Percentiles rank a stretch among this genome's conserved stretches.
Evolutionary conservation across 129 eudicot genomes (phyloP).

Genomic region (Cynara cardunculus): DNA sequence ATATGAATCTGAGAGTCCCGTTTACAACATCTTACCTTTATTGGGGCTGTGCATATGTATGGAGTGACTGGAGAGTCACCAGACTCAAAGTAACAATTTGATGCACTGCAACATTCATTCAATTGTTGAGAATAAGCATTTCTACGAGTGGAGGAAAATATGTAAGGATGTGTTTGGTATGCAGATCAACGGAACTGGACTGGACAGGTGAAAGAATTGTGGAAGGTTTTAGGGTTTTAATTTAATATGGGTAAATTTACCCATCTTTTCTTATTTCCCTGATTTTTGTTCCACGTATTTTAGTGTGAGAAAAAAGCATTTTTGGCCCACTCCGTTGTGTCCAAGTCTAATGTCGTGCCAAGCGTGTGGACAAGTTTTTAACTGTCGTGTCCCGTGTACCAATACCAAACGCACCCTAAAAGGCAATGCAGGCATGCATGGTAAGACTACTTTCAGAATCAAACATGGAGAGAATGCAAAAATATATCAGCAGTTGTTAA

Average conservation of each 20-base stretch:
- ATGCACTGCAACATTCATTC: slow-evolving; percentile 39
- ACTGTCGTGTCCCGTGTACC: background rate
- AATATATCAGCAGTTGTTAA: no score
- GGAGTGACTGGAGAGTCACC: slow-evolving; percentile 35
- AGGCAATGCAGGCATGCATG: background rate
- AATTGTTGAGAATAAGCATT: slow-evolving; percentile 8
- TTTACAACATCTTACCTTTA: slow-evolving; percentile 45
- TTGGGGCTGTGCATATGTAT: slow-evolving; percentile 66
- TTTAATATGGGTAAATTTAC: no score
- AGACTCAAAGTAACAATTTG: slow-evolving; percentile 36
- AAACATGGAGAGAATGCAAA: background rate
- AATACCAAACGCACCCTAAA: background rate
- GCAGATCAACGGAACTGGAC: background rate
- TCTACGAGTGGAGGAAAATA: background rate
- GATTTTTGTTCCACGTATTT: no score
- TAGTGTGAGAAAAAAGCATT: no score
- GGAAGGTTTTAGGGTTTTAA: no score
- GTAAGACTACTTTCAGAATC: background rate
- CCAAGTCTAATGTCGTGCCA: no score
- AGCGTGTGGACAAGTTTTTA: no score
- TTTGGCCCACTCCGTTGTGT: no score
- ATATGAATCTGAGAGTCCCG: background rate
- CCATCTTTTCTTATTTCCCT: no score
- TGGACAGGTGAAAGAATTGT: no score
- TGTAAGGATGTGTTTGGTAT: background rate